phyloP scores from a whole-genome alignment of 306 rosid genomes.

The Trifolium fragiferum region DNA sequence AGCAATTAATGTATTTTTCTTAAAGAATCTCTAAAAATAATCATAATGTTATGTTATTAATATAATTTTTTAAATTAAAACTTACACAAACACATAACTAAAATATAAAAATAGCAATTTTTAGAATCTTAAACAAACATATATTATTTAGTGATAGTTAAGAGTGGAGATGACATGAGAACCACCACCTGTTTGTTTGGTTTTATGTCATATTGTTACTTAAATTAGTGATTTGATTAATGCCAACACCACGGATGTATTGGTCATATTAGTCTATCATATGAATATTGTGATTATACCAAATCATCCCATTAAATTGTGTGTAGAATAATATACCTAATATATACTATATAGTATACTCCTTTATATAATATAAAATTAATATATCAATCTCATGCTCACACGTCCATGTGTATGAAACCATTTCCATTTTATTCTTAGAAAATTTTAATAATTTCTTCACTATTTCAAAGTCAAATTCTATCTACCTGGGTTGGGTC shows the following conservation, averaged over 20 bases:
- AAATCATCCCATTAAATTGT: slow-evolving; percentile 46
- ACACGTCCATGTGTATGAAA: slow-evolving; percentile 18
- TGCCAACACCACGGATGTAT: slow-evolving; percentile 28
- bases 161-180: slow-evolving; percentile 57
- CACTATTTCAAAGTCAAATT: slow-evolving; percentile 62
- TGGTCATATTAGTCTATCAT: slow-evolving; percentile 19
- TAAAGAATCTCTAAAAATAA: too few relatives aligned
- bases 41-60: too few relatives aligned
- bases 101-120: too few relatives aligned
- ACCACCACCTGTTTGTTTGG: slow-evolving; percentile 51
- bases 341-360: not conserved
- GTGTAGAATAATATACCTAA: slow-evolving; percentile 11
- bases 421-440: slow-evolving; percentile 8
- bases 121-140: too few relatives aligned
- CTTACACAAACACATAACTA: too few relatives aligned
- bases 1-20: too few relatives aligned
- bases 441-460: slow-evolving; percentile 18
- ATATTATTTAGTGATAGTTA: not conserved
- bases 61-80: too few relatives aligned
- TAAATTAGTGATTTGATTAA: slow-evolving; percentile 31
- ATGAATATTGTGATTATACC: slow-evolving; percentile 42
- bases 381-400: not conserved
- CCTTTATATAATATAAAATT: not conserved
- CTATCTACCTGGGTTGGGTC: slow-evolving; percentile 50
- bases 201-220: slow-evolving; percentile 48